phyloP scores from a whole-genome alignment of 768 basidiomycete species.

The Agrocybe pediades region DNA sequence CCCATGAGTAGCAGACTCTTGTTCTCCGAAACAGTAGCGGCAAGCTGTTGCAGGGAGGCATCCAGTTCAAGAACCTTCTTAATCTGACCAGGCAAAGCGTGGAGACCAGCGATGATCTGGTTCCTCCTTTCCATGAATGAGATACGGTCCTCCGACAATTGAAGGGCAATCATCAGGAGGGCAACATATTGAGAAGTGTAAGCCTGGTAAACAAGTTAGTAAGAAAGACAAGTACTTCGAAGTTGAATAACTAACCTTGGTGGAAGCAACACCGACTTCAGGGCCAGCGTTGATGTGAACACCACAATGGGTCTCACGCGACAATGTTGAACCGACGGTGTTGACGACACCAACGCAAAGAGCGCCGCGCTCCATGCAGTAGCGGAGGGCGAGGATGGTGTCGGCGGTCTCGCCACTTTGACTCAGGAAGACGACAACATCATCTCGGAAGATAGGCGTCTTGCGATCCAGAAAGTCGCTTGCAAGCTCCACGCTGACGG shows the following conservation, averaged over 20 bases:
- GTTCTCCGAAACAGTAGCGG: conserved; percentile 76
- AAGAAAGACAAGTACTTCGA: conserved; percentile 1
- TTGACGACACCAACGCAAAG: conserved; percentile 98
- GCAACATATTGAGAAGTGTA: conserved; percentile 99
- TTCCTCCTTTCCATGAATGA: conserved; percentile 88
- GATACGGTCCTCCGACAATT: conserved; percentile 96
- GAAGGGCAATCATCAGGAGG: conserved; percentile 97
- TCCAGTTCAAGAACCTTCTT: conserved; percentile 85
- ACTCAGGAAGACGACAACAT: conserved; percentile 93
- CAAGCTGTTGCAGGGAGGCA: conserved; percentile 74
- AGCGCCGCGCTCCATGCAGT: conserved; percentile 96
- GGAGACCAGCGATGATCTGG: conserved; percentile 91
- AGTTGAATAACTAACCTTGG: conserved; percentile 62
- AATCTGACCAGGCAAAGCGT: conserved; percentile 88
- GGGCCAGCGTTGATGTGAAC: conserved; percentile 99
- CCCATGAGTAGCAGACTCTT: conserved; percentile 96
- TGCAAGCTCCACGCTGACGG: conserved; percentile 94
- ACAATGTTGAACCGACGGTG: conserved; percentile 96
- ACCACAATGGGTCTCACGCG: conserved; percentile 98
- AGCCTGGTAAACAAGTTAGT: conserved; percentile 49
- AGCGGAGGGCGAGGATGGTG: conserved; percentile 93
- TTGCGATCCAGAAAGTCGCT: conserved; percentile 98
- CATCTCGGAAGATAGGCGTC: conserved; percentile 99
- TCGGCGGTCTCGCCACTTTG: conserved; percentile 99
- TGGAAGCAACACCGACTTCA: conserved; percentile 98